Conservation (phyloP, 164 flowering plant genomes). For the Annona cherimola region DNA sequence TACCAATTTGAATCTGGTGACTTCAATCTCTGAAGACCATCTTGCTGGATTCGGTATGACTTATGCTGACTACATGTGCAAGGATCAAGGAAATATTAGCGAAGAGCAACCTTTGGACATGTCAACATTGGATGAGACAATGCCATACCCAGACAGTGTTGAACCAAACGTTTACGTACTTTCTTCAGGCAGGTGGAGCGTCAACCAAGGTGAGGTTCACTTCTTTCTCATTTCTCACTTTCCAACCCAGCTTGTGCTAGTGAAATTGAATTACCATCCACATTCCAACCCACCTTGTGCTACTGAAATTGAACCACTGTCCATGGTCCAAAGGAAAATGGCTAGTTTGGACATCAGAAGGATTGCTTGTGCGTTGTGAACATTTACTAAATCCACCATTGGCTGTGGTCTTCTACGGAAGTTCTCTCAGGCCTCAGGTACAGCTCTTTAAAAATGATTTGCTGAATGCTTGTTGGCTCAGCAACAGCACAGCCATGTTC, state of each 20-base stretch:
- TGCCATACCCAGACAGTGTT: conserved; percentile 32
- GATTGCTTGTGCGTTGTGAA: not conserved
- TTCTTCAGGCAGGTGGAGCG: conserved; percentile 57
- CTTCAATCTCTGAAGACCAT: conserved; percentile 24
- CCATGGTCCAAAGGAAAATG: not conserved
- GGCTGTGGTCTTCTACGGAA: too few species aligned
- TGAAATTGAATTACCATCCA: not conserved
- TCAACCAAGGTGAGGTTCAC: conserved; percentile 40
- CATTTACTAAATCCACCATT: too few species aligned
- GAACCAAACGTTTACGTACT: conserved; percentile 37
- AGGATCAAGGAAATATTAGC: conserved; percentile 19
- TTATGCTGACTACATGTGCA: conserved; percentile 22
- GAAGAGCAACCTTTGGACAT: conserved; percentile 31
- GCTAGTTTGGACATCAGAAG: not conserved
- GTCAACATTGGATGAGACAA: conserved; percentile 28
- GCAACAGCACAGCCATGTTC: too few species aligned
- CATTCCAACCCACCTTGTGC: not conserved
- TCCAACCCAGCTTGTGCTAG: not conserved
- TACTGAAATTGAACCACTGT: too few species aligned
- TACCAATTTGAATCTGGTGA: not conserved
- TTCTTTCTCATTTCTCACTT: not conserved
- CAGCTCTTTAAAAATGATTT: too few species aligned
- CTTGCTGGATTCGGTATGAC: conserved; percentile 22
- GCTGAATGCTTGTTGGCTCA: too few species aligned
- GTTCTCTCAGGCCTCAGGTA: too few species aligned